Evolutionary conservation across 176 grass and related monocot genomes (phyloP).

Genomic region (Canna indica): DNA sequence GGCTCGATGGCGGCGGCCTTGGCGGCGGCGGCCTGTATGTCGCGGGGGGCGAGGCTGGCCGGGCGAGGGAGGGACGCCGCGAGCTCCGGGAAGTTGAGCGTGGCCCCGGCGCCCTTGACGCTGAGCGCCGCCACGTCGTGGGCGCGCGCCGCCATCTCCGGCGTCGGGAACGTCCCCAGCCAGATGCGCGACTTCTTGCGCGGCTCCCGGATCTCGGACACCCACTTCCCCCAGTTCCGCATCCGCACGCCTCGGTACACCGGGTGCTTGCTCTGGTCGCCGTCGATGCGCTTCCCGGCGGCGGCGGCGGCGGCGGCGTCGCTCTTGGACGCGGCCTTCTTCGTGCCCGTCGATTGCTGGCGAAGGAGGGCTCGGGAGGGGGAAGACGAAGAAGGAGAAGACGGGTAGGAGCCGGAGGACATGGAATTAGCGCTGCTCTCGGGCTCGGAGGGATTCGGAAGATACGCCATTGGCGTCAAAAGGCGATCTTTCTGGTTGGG

Average conservation of each 20-base stretch:
- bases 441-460: background rate
- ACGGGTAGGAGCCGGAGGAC: background rate
- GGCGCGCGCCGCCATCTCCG: conserved; percentile 91
- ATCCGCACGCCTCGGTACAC: conserved; percentile 74
- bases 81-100: conserved; percentile 89
- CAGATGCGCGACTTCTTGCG: conserved; percentile 98
- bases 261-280: background rate
- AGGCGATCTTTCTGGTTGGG: background rate
- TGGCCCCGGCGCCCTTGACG: conserved; percentile 63
- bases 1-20: conserved; percentile 49
- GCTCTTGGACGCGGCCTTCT: background rate
- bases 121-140: conserved; percentile 76
- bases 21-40: conserved; percentile 82
- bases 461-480: background rate
- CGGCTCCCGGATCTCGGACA: conserved; percentile 94
- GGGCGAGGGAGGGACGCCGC: conserved; percentile 43
- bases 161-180: conserved; percentile 71
- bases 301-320: background rate
- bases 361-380: background rate
- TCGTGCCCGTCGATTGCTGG: background rate
- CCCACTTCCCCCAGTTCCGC: conserved; percentile 91
- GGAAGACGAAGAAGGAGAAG: background rate
- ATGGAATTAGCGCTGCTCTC: background rate
- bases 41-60: conserved; percentile 38
- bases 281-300: background rate